Evolutionary conservation across 1,284 basidiomycete species (phyloP), one percentile per base, ranked within the genome.

Genomic region (Melampsora larici-populina): DNA sequence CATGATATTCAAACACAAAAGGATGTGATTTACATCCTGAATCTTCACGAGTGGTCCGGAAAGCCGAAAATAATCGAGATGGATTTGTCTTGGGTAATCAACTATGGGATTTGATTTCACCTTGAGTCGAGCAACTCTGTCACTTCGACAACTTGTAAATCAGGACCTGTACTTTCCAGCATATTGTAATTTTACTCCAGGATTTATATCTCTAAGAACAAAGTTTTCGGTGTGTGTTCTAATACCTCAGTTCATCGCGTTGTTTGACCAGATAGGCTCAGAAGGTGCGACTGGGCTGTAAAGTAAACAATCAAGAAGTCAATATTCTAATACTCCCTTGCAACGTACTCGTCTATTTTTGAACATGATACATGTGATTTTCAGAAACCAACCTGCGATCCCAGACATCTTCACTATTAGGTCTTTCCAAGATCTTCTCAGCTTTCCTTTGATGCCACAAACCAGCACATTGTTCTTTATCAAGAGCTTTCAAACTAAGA

Each of bases 351-450:
- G 13, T 36, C 36, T 4, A n/a, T 55, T 26, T n/a, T 11, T 58
- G n/a, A 58, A 58, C 17, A 58, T 9, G 17, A 58, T 15, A 17
- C 1, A 24, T n/a, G n/a, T n/a, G 29, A n/a, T 9, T n/a, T 60
- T 60, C 4, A 5, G n/a, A 60, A 15, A 64, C 68, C 2, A 2
- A 78, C 75, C 75, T 70, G 0, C 66, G 48, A 11, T 78, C 68
- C 75, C 75, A 78, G 9, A 78, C 62, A 60, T 70, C 58, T 51
- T 78, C 55, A 70, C 68, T 69, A 51, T 76, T 78, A 6, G 75
- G 68, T 40, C 49, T n/a, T n/a, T n/a, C n/a, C n/a, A n/a, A n/a
- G n/a, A n/a, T n/a, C n/a, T n/a, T n/a, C n/a, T n/a, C n/a, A n/a
- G n/a, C n/a, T n/a, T n/a, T n/a, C n/a, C n/a, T n/a, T n/a, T n/a